A percentile compares a stretch with the other conserved stretches of the same genome.
phyloP scores from a whole-genome alignment of 331 rosid genomes.

The Erythrophleum ivorense region DNA sequence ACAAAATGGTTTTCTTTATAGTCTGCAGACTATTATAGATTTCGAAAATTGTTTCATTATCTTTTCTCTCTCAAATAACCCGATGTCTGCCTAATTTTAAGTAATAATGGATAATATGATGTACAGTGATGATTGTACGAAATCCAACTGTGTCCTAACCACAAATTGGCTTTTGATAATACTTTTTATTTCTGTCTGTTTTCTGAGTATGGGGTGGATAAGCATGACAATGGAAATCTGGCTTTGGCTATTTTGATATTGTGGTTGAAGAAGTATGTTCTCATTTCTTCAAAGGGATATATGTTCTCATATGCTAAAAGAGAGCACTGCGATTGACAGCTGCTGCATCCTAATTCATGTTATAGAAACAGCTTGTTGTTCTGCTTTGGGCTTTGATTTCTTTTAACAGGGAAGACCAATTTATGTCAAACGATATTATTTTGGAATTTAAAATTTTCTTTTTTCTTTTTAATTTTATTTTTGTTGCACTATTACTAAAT shows the following conservation, averaged over 20 bases:
- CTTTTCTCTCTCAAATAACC: background rate
- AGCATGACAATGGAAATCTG: background rate
- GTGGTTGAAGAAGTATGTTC: background rate
- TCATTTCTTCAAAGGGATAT: background rate
- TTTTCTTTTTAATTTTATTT: background rate
- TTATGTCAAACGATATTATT: background rate
- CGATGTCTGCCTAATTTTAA: background rate
- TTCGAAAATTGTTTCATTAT: background rate
- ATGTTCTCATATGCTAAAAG: background rate
- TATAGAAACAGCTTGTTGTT: background rate
- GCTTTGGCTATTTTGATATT: background rate
- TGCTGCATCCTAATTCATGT: background rate
- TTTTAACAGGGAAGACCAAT: background rate
- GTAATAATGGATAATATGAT: background rate
- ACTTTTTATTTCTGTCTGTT: too few relatives aligned
- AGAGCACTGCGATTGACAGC: background rate
- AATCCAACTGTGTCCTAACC: background rate
- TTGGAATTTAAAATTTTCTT: background rate
- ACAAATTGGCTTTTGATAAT: background rate
- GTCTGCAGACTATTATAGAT: background rate
- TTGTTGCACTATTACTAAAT: background rate
- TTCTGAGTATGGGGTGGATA: background rate
- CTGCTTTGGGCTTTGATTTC: background rate
- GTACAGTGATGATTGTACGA: background rate
- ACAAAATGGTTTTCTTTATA: background rate